Percentiles rank a stretch among this genome's conserved stretches.
Conservation (phyloP, 2,329 filamentous ascomycete species). For the Penicillium glabrum region DNA sequence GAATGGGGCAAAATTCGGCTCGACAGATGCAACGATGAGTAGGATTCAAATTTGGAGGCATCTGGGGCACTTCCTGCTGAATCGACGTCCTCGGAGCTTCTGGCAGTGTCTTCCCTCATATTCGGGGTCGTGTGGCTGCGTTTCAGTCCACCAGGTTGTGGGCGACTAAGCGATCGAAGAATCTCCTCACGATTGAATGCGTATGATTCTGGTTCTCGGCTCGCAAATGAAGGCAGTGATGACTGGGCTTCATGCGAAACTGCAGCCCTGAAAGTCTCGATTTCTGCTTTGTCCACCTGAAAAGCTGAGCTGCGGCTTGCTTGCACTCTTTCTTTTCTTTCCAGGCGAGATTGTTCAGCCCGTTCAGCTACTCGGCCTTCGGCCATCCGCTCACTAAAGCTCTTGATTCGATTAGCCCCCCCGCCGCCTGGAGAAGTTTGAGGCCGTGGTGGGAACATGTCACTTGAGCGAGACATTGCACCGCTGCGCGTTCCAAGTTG, state of each 20-base stretch:
- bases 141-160: constrained; percentile 29
- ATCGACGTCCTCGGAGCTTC: constrained; percentile 12
- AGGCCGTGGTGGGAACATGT: constrained; percentile 22
- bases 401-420: constrained; percentile 44
- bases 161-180: constrained; percentile 33
- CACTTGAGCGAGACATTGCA: constrained; percentile 22
- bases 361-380: constrained; percentile 56
- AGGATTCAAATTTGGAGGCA: constrained; percentile 74
- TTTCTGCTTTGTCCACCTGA: constrained; percentile 42
- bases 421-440: constrained; percentile 28
- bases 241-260: constrained; percentile 34
- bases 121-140: constrained; percentile 38
- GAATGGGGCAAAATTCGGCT: constrained; percentile 80
- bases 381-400: constrained; percentile 84
- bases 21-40: constrained; percentile 80
- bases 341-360: constrained; percentile 39
- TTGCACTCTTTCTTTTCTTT: constrained; percentile 38
- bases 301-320: constrained; percentile 46
- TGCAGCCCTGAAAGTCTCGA: constrained; percentile 43
- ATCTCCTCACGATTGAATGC: constrained; percentile 67
- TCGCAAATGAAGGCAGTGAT: constrained; percentile 50
- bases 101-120: constrained; percentile 20
- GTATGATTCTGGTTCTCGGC: constrained; percentile 48
- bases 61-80: constrained; percentile 41
- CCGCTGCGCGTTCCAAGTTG: constrained; percentile 30